Evolutionary conservation across 768 basidiomycete genomes (phyloP).

Genomic region (Udeniomyces megalosporus): DNA sequence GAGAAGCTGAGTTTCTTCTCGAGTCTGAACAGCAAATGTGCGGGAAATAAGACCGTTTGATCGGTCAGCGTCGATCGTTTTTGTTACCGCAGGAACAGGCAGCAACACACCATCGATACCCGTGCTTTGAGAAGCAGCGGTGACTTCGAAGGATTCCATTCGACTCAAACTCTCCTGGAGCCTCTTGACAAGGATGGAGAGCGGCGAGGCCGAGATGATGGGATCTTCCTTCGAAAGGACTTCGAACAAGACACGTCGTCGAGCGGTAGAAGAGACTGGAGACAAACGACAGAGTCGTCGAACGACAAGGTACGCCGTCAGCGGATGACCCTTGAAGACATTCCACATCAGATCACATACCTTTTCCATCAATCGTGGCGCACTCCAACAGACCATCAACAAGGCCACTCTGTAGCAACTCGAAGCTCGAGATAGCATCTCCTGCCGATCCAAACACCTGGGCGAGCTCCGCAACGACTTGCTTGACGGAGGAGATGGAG

Average conservation of each 20-base stretch:
- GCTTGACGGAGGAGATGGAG: slow-evolving; percentile 47
- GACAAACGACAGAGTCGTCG: slow-evolving; percentile 3
- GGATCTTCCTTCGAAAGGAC: slow-evolving; percentile 40
- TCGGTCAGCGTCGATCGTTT: no score
- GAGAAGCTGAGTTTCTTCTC: slow-evolving; percentile 62
- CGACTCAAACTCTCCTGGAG: slow-evolving; percentile 87
- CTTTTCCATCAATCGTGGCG: slow-evolving; percentile 50
- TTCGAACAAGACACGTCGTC: slow-evolving; percentile 65
- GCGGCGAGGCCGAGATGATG: slow-evolving; percentile 36
- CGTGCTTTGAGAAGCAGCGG: slow-evolving; percentile 50
- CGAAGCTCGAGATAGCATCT: slow-evolving; percentile 77
- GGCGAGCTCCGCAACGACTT: slow-evolving; percentile 57
- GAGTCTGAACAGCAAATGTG: slow-evolving; percentile 42
- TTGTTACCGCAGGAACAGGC: not conserved
- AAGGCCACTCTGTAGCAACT: slow-evolving; percentile 81
- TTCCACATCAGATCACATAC: slow-evolving; percentile 32
- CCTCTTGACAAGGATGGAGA: slow-evolving; percentile 76
- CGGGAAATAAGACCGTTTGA: not conserved
- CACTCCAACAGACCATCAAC: slow-evolving; percentile 73
- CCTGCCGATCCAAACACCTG: slow-evolving; percentile 49
- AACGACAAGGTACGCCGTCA: not conserved
- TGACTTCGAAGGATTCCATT: slow-evolving; percentile 90
- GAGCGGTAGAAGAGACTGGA: slow-evolving; percentile 47
- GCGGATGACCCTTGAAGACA: not conserved
- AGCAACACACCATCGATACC: not conserved